Conservation (phyloP, 164 flowering plant genomes). For the Tetracentron sinense region DNA sequence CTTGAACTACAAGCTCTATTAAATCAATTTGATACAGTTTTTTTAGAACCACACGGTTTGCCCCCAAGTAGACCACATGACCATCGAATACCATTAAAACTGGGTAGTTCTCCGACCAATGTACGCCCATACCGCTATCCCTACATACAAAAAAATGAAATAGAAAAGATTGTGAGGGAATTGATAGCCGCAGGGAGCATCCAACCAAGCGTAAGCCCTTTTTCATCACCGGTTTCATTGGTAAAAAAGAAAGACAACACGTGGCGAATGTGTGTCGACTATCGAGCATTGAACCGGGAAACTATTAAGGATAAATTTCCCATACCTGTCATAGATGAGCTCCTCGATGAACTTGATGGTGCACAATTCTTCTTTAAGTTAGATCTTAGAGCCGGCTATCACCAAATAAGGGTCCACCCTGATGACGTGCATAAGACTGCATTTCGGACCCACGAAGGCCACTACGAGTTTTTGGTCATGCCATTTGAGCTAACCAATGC, state of each 20-base stretch:
- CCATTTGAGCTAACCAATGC: background rate
- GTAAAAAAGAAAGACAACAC: slow-evolving; percentile 4
- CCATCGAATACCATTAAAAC: background rate
- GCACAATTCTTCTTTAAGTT: background rate
- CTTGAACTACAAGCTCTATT: background rate
- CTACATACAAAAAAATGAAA: slow-evolving; percentile 8
- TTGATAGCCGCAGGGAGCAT: background rate
- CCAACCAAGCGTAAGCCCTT: background rate
- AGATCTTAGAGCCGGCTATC: background rate
- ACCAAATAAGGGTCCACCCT: background rate
- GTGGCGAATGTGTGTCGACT: slow-evolving; percentile 2
- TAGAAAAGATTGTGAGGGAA: background rate
- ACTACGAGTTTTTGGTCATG: slow-evolving; percentile 4
- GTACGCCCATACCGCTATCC: slow-evolving; percentile 4
- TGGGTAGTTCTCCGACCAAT: background rate
- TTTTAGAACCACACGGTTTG: background rate
- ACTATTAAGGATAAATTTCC: slow-evolving; percentile 4
- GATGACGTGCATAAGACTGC: background rate
- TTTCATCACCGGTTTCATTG: slow-evolving; percentile 9
- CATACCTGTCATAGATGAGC: slow-evolving; percentile 4
- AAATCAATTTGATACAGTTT: background rate
- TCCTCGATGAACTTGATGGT: slow-evolving; percentile 1
- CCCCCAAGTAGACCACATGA: slow-evolving; percentile 2
- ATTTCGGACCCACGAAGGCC: background rate
- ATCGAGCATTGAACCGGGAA: background rate